phyloP scores from a whole-genome alignment of 2,329 filamentous ascomycete genomes.

The Trichoderma cornu-damae region DNA sequence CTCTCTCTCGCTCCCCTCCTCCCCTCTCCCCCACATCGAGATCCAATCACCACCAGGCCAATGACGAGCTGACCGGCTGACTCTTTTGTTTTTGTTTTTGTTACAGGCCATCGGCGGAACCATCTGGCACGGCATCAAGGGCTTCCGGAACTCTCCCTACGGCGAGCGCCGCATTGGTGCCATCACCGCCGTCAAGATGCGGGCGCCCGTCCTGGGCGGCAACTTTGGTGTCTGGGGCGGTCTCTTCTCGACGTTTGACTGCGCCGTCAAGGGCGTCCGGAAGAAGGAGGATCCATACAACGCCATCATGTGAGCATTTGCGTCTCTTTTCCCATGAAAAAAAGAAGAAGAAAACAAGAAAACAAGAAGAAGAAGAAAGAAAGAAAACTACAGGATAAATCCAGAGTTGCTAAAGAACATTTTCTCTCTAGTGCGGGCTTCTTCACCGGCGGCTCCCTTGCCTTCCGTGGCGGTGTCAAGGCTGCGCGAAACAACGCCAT shows the following conservation, averaged over 20 bases:
- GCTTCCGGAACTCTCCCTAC: conserved; percentile 81
- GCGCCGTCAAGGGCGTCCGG: conserved; percentile 85
- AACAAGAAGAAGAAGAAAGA: too few species aligned
- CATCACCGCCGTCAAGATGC: conserved; percentile 94
- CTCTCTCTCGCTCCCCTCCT: too few species aligned
- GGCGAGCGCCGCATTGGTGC: conserved; percentile 94
- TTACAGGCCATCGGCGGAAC: conserved; percentile 66
- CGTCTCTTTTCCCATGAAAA: too few species aligned
- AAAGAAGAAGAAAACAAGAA: too few species aligned
- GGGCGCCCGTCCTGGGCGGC: conserved; percentile 89
- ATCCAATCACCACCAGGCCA: background rate
- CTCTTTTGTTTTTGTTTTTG: background rate
- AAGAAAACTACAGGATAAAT: background rate
- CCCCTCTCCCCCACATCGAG: background rate
- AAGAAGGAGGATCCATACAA: conserved; percentile 99
- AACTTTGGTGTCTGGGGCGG: conserved; percentile 99
- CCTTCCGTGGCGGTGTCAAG: conserved; percentile 85
- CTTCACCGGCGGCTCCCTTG: conserved; percentile 89
- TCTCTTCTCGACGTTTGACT: conserved; percentile 93
- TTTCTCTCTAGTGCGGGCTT: conserved; percentile 62
- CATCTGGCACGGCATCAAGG: conserved; percentile 97
- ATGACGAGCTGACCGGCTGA: background rate
- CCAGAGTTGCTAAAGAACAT: background rate
- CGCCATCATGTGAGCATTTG: conserved; percentile 62
- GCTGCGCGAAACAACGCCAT: conserved; percentile 94